phyloP scores from a whole-genome alignment of 441 rosid genomes.

The Pelargonium australe region DNA sequence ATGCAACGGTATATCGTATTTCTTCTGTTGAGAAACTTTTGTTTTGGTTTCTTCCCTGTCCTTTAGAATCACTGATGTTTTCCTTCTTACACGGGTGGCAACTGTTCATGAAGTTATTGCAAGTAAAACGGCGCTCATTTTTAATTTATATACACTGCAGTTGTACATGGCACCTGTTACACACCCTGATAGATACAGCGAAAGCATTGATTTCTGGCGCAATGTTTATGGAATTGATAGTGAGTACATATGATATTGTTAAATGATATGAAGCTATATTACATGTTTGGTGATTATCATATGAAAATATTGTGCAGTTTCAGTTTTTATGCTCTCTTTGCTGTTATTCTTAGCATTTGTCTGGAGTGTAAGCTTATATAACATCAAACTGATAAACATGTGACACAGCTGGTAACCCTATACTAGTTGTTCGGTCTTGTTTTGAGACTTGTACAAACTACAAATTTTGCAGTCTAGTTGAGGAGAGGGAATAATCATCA shows the following conservation, averaged over 20 bases:
- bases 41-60: constrained; percentile 3
- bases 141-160: constrained; percentile 39
- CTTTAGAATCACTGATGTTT: neutral
- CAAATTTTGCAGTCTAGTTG: neutral
- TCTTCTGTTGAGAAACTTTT: neutral
- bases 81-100: neutral
- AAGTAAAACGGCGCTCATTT: constrained; percentile 20
- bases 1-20: constrained; percentile 56
- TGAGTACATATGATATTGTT: constrained; percentile 41
- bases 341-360: neutral
- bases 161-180: constrained; percentile 94
- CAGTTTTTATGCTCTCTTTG: neutral
- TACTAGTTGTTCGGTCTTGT: neutral
- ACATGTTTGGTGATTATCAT: neutral
- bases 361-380: neutral
- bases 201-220: constrained; percentile 95
- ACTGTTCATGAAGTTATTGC: constrained; percentile 1
- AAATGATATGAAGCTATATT: constrained; percentile 8
- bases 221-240: constrained; percentile 97
- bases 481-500: neutral
- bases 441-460: neutral
- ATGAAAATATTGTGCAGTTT: constrained; percentile 12
- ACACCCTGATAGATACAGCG: constrained; percentile 81
- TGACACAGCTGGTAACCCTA: neutral
- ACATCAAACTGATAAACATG: neutral